Base-by-base conservation (phyloP, 202 grass and related monocot species). In the Zoysia matrella region DNA sequence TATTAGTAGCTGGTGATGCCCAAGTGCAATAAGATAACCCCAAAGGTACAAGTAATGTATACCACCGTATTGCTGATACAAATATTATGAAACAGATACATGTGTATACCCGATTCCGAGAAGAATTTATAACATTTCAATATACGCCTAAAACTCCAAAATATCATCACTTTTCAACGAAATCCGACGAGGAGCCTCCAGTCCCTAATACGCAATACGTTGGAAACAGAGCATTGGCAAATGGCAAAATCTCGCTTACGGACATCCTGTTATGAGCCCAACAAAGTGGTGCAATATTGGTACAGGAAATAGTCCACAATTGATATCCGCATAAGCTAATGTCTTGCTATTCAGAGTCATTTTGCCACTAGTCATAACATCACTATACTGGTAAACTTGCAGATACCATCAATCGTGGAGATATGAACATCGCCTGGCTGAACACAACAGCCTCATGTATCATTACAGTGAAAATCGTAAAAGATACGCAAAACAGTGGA, bases 391-490 rank as follows among this genome's bases (percentile, higher is more conserved):
- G 56, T 69, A 11, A 78, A 75, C 65, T 70, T 63, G 65, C 30
- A 36, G 54, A 46, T 47, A 6, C 47, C 45, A 8, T 73, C 74
- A 36, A 36, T 60, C 52, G 79, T 54, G 60, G 12, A 46, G 57
- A 41, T 76, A 55, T 4, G 5, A 18, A 65, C 79, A 63, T 58
- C 4, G 44, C 50, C 73, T 65, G 7, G 68, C 54, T 14, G 50
- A 13, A 83, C 56, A 79, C n/a, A 64, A 57, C 14, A 71, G 50
- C 73, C 55, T 30, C 52, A 81, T 84, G 60, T 71, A 74, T 48
- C 60, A 82, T 92, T 71, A 85, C 74, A 83, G 69, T 75, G 47
- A 71, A 69, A 87, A 42, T 14, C 39, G 52, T 78, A 36, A 12
- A 85, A 76, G 51, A 85, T 73, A 84, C 86, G 80, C 40, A 76